Percentiles rank a stretch among this genome's conserved stretches.
Evolutionary conservation across 1,284 basidiomycete species (phyloP).

Genomic region (Irpex sp.): DNA sequence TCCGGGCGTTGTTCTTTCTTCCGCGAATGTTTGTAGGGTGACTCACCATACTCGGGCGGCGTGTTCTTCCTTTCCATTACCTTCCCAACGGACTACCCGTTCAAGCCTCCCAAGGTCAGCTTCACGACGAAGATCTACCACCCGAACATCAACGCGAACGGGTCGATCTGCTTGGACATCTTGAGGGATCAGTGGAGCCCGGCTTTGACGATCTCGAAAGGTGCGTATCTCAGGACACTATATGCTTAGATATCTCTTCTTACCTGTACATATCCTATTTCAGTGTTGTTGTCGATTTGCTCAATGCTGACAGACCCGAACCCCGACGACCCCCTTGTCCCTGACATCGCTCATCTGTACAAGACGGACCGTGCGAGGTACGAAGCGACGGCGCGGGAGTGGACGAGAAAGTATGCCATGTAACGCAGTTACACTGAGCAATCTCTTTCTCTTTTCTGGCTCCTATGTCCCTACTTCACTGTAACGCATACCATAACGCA

Average conservation of each 20-base stretch:
- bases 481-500: neutral
- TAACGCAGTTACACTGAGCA: slow-evolving; percentile 22
- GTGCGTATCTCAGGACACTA: slow-evolving; percentile 36
- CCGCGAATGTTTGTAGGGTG: slow-evolving; percentile 47
- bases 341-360: slow-evolving; percentile 85
- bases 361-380: slow-evolving; percentile 93
- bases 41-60: slow-evolving; percentile 93
- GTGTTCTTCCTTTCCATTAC: slow-evolving; percentile 95
- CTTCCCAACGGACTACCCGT: slow-evolving; percentile 95
- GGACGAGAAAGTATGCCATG: slow-evolving; percentile 92
- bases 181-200: slow-evolving; percentile 98
- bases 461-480: neutral
- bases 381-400: slow-evolving; percentile 93
- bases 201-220: slow-evolving; percentile 97
- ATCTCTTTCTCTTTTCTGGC: neutral
- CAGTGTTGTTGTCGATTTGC: slow-evolving; percentile 90
- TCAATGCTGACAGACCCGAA: slow-evolving; percentile 98
- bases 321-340: slow-evolving; percentile 88
- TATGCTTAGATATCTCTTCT: neutral
- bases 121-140: slow-evolving; percentile 99
- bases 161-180: slow-evolving; percentile 98
- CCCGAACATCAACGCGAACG: slow-evolving; percentile 97
- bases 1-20: neutral
- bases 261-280: neutral
- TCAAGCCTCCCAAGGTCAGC: slow-evolving; percentile 99